These are phyloP conservation scores for Candida golubevii DNA, from an alignment of 805 yeast species.

Conservation along the genomic window DNA sequence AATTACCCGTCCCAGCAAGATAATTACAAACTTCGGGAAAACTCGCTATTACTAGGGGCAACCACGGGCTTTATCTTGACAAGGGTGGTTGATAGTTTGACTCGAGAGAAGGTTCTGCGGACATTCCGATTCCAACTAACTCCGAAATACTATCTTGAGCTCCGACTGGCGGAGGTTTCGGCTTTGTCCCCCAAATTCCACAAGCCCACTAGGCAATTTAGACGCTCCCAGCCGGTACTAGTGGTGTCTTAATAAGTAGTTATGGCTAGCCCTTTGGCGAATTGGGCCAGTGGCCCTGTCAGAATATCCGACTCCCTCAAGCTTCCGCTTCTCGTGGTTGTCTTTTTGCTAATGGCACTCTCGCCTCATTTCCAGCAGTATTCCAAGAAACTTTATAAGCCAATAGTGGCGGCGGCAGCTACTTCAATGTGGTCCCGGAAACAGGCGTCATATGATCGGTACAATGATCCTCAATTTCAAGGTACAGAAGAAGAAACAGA, in stretches of 20 bases:
- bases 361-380: constrained; percentile 6
- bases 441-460: too few species aligned
- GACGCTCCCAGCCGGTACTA: too few species aligned
- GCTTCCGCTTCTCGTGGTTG: constrained; percentile 10
- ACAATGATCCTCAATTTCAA: too few species aligned
- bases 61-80: constrained; percentile 1
- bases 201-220: background rate
- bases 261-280: too few species aligned
- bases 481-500: too few species aligned
- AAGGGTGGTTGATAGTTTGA: constrained; percentile 1
- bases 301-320: constrained; percentile 3
- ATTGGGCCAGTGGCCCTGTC: background rate
- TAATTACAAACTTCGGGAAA: constrained; percentile 1
- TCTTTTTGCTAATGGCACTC: constrained; percentile 4
- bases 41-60: constrained; percentile 4
- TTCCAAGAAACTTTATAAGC: background rate
- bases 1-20: background rate
- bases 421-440: too few species aligned
- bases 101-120: background rate
- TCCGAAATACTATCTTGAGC: background rate
- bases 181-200: background rate
- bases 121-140: constrained; percentile 4
- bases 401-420: too few species aligned
- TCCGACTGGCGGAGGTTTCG: constrained; percentile 4
- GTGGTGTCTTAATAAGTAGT: too few species aligned